Evolutionary conservation across 192 early-diverging fungal species (phyloP).

Genomic region (Diversispora epigaea): DNA sequence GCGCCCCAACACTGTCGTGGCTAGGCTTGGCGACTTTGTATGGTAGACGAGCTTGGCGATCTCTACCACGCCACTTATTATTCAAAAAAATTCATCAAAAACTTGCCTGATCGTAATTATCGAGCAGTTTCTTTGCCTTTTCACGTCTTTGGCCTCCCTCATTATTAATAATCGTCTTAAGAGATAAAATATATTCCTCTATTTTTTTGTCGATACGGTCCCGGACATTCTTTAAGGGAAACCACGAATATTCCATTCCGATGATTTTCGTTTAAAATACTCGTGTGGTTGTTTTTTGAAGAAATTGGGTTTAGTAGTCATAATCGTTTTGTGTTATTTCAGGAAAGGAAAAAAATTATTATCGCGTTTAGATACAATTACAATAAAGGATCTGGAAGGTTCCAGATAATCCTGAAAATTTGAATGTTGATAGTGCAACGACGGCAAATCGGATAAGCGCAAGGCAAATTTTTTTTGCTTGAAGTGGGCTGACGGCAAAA

Average conservation of each 20-base stretch:
- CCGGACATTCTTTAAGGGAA: constrained; percentile 16
- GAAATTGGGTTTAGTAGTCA: too few species aligned
- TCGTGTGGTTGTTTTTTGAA: not conserved
- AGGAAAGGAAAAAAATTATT: too few species aligned
- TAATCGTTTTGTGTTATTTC: too few species aligned
- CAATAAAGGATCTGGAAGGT: too few species aligned
- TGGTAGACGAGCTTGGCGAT: constrained; percentile 5
- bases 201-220: constrained; percentile 11
- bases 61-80: constrained; percentile 20
- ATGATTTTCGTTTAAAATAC: constrained; percentile 16
- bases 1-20: constrained; percentile 11
- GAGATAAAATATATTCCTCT: constrained; percentile 9
- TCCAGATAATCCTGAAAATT: too few species aligned
- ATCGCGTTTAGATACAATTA: too few species aligned
- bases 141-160: constrained; percentile 5
- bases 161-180: not conserved
- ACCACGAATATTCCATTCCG: constrained; percentile 14
- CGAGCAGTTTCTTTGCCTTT: not conserved
- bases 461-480: too few species aligned
- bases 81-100: not conserved
- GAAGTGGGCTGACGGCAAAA: too few species aligned
- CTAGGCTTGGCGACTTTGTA: constrained; percentile 15
- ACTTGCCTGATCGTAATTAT: constrained; percentile 2
- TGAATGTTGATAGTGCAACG: too few species aligned
- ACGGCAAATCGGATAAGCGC: too few species aligned